Base-by-base conservation (phyloP, 176 grass and related monocot species). In the Oryza brachyantha region DNA sequence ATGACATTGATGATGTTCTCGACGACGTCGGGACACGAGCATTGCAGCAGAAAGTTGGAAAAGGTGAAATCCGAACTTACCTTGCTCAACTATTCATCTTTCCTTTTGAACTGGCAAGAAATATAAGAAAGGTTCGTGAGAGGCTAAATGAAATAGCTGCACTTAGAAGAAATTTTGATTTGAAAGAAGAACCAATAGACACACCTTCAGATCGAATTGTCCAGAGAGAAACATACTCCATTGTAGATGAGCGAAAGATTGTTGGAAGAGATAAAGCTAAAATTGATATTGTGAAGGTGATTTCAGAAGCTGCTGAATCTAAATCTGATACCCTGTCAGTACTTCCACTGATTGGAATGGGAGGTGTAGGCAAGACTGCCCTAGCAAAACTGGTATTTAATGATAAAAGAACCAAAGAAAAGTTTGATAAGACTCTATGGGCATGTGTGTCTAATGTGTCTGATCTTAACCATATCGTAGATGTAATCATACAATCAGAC, bases 311-410 rank as follows among this genome's bases (percentile, higher is more conserved):
- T 40, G 36, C 11, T 40, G 21, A 68, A 39, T 68, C 36, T 68
- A 68, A 40, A 26, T 41, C 37, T 27, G 12, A 41, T 26, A 68
- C 5, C 12, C 11, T 68, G 5, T 68, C 66, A 16, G 37, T 68
- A 11, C n/a, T 68, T 68, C 66, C 66, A 68, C 35, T 68, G 14
- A 1, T 26, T 26, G 66, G 66, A 8, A 68, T 68, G 11, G 66
- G 66, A 9, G 66, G 66, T 24, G 24, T 41, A 68, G 37, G 66
- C 11, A 68, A 68, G 39, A 68, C 66, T 40, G n/a, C 66, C 11
- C n/a, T 68, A 68, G 66, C 66, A 26, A 68, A 68, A 41, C 11
- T 68, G 36, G n/a, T 68, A 41, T 68, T 41, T 26, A 68, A 68
- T 68, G 66, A 68, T 41, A 68, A 68, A 41, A 5, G n/a, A 26